Conservation (phyloP, 2,329 filamentous ascomycete genomes). For the Massarina eburnea region DNA sequence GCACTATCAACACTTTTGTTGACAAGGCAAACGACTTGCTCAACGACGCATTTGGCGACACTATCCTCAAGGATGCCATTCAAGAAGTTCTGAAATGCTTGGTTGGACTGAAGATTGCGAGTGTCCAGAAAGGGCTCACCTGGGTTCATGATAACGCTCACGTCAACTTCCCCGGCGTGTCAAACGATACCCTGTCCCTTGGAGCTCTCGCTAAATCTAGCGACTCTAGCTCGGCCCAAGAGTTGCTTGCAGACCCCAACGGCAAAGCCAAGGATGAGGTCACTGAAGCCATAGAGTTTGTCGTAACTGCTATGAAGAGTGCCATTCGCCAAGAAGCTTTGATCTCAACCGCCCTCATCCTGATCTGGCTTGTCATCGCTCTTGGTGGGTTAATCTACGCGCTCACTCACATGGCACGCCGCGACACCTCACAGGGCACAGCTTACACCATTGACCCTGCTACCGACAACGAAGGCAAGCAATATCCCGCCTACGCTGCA, state of each 20-base stretch:
- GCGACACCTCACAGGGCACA: constrained; percentile 63
- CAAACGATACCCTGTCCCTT: constrained; percentile 78
- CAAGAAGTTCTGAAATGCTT: constrained; percentile 81
- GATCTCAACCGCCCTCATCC: constrained; percentile 72
- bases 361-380: constrained; percentile 76
- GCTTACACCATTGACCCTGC: constrained; percentile 38
- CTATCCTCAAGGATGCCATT: constrained; percentile 76
- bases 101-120: constrained; percentile 82
- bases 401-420: constrained; percentile 61
- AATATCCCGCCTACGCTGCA: constrained; percentile 26
- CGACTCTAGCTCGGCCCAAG: constrained; percentile 57
- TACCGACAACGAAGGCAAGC: constrained; percentile 18
- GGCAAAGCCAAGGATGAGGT: constrained; percentile 78
- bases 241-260: constrained; percentile 77
- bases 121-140: constrained; percentile 83
- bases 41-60: constrained; percentile 77
- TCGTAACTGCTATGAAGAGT: constrained; percentile 67
- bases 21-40: constrained; percentile 74
- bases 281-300: constrained; percentile 70
- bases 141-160: constrained; percentile 90
- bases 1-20: constrained; percentile 81
- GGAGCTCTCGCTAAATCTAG: constrained; percentile 65
- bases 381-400: constrained; percentile 73
- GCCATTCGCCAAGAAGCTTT: constrained; percentile 75
- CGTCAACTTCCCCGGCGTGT: constrained; percentile 75